Evolutionary conservation across 2,329 filamentous ascomycete species (phyloP).

Genomic region (Ophiostoma angusticollis): DNA sequence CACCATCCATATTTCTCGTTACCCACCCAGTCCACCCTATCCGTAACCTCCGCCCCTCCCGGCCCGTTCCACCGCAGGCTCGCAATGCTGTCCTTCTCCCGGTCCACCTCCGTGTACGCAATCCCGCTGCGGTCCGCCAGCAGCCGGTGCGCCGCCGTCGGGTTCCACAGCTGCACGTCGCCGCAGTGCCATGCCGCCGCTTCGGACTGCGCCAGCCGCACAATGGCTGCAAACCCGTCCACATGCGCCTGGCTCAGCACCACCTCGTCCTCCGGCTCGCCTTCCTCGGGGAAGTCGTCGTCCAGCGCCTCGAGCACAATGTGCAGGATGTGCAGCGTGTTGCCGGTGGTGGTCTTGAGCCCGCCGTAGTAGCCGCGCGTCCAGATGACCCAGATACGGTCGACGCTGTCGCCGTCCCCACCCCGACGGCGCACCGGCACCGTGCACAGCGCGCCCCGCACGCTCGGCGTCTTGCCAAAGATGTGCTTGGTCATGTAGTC

Average conservation of each 20-base stretch:
- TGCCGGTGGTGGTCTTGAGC: slow-evolving; percentile 40
- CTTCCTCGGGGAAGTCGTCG: slow-evolving; percentile 26
- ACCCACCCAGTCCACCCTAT: slow-evolving; percentile 54
- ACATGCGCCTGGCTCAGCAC: slow-evolving; percentile 25
- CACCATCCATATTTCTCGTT: slow-evolving; percentile 68
- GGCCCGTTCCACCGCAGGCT: slow-evolving; percentile 64
- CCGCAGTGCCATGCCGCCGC: slow-evolving; percentile 59
- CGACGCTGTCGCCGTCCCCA: slow-evolving; percentile 24
- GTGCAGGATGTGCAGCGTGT: slow-evolving; percentile 57
- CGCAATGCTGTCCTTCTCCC: slow-evolving; percentile 55
- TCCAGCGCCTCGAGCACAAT: slow-evolving; percentile 50
- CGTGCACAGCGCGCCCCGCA: slow-evolving; percentile 58
- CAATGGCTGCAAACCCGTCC: slow-evolving; percentile 45
- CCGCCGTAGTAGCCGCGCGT: slow-evolving; percentile 51
- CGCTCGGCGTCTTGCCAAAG: slow-evolving; percentile 39
- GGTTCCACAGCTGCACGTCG: slow-evolving; percentile 75
- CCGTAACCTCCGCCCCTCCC: slow-evolving; percentile 27
- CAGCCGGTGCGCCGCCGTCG: slow-evolving; percentile 38
- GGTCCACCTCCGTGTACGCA: slow-evolving; percentile 34
- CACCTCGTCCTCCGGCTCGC: slow-evolving; percentile 9
- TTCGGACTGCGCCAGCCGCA: slow-evolving; percentile 55
- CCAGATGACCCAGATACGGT: slow-evolving; percentile 66
- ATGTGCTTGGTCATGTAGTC: slow-evolving; percentile 60
- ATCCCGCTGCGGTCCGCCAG: slow-evolving; percentile 37
- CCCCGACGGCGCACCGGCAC: too few species aligned